phyloP scores from a whole-genome alignment of 805 yeast species.

The Vanderwaltozyma verrucispora region DNA sequence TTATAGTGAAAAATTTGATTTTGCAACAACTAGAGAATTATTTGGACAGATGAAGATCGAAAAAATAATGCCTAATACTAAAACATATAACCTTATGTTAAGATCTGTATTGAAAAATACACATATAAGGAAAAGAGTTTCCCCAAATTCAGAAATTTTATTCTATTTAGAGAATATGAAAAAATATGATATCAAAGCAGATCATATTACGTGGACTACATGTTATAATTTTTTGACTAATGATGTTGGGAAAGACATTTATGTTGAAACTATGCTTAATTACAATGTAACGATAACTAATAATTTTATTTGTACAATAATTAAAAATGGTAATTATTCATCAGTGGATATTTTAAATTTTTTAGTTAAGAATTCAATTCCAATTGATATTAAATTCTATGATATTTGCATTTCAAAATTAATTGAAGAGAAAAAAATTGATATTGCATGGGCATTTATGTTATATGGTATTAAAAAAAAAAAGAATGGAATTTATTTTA shows the following conservation, averaged over 20 bases:
- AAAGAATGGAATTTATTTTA: slow-evolving; percentile 3
- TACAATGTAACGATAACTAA: slow-evolving; percentile 26
- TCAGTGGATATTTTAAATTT: slow-evolving; percentile 16
- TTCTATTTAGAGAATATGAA: slow-evolving; percentile 28
- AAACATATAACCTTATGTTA: slow-evolving; percentile 32
- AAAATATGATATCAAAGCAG: slow-evolving; percentile 20
- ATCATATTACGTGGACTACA: slow-evolving; percentile 31
- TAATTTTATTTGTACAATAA: slow-evolving; percentile 18
- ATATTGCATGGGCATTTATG: slow-evolving; percentile 25
- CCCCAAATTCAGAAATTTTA: slow-evolving; percentile 20
- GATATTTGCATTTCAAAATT: slow-evolving; percentile 20
- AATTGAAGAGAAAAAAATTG: slow-evolving; percentile 20
- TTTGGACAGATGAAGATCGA: slow-evolving; percentile 33
- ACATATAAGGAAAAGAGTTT: slow-evolving; percentile 20
- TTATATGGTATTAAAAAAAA: slow-evolving; percentile 9
- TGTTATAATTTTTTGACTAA: slow-evolving; percentile 28
- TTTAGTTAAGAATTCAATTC: slow-evolving; percentile 17
- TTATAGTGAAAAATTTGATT: slow-evolving; percentile 31
- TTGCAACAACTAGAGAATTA: slow-evolving; percentile 32
- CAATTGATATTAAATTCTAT: slow-evolving; percentile 18
- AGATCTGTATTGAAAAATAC: slow-evolving; percentile 22
- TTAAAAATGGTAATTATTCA: slow-evolving; percentile 14
- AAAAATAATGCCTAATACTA: slow-evolving; percentile 27
- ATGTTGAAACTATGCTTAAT: slow-evolving; percentile 26
- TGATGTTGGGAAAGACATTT: slow-evolving; percentile 24